A percentile compares a stretch with the other conserved stretches of the same genome.
These are phyloP conservation scores for Rhodomyrtus tomentosa DNA, from an alignment of 345 rosid species.

Conservation along the genomic window DNA sequence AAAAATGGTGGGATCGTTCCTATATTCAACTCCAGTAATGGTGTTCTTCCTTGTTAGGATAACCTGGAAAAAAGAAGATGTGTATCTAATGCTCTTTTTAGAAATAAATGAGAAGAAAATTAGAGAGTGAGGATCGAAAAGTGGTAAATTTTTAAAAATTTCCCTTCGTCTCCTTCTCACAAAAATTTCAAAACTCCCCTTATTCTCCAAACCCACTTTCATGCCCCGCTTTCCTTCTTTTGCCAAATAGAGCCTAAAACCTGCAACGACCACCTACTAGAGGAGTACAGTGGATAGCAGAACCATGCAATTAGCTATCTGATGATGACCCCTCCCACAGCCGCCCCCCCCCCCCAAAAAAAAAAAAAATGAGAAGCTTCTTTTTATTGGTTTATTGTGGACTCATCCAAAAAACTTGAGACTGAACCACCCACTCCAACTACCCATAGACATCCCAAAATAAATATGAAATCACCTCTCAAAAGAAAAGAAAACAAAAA, in stretches of 20 bases:
- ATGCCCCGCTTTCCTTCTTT: background rate
- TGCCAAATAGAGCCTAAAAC: background rate
- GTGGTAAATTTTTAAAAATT: background rate
- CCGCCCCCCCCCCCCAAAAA: no score
- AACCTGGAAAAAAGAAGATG: slow-evolving; percentile 28
- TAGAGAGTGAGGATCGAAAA: background rate
- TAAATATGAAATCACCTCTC: background rate
- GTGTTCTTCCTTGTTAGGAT: slow-evolving; percentile 80
- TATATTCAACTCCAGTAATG: slow-evolving; percentile 73
- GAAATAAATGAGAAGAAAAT: background rate
- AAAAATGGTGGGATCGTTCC: slow-evolving; percentile 87
- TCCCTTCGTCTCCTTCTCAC: background rate
- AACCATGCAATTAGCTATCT: background rate
- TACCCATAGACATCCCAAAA: background rate
- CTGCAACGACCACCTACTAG: background rate
- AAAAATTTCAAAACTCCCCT: background rate
- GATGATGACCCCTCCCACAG: background rate
- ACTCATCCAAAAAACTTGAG: background rate
- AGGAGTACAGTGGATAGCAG: background rate
- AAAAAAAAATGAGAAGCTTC: background rate
- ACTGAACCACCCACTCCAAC: background rate
- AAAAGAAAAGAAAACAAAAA: background rate
- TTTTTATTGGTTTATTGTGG: background rate
- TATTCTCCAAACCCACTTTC: background rate
- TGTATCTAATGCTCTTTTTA: background rate